These are phyloP conservation scores for Schizothecium vesticola DNA, from an alignment of 495 filamentous ascomycete genomes.

Conservation along the genomic window DNA sequence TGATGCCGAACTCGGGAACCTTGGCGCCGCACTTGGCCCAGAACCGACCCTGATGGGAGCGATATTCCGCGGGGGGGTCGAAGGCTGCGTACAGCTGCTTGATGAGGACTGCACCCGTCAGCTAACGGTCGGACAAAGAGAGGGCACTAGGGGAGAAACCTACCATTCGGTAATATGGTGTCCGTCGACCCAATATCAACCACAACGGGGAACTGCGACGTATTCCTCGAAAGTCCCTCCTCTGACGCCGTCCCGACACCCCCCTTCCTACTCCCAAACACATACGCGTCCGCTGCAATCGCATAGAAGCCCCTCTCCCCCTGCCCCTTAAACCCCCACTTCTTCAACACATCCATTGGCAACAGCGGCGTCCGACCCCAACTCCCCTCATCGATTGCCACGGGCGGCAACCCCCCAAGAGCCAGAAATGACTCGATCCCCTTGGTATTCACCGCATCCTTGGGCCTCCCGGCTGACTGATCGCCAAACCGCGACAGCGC, in stretches of 20 bases:
- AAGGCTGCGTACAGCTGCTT: slow-evolving; percentile 46
- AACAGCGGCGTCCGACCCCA: slow-evolving; percentile 31
- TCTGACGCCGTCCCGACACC: background rate
- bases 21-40: slow-evolving; percentile 51
- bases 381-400: slow-evolving; percentile 25
- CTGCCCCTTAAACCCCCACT: slow-evolving; percentile 20
- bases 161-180: slow-evolving; percentile 31
- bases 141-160: background rate
- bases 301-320: slow-evolving; percentile 29
- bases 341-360: slow-evolving; percentile 15
- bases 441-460: slow-evolving; percentile 1
- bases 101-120: slow-evolving; percentile 30
- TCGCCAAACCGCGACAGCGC: slow-evolving; percentile 30
- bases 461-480: background rate
- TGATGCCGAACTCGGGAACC: slow-evolving; percentile 49
- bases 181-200: slow-evolving; percentile 40
- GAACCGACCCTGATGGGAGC: slow-evolving; percentile 36
- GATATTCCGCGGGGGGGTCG: slow-evolving; percentile 45
- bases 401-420: slow-evolving; percentile 45
- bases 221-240: slow-evolving; percentile 14
- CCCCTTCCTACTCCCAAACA: slow-evolving; percentile 12
- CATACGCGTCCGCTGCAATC: slow-evolving; percentile 27
- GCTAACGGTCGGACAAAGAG: background rate
- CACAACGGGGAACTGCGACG: slow-evolving; percentile 31
- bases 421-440: slow-evolving; percentile 21